phyloP scores from a whole-genome alignment of 257 asterid genomes.

The Solanum acaule region DNA sequence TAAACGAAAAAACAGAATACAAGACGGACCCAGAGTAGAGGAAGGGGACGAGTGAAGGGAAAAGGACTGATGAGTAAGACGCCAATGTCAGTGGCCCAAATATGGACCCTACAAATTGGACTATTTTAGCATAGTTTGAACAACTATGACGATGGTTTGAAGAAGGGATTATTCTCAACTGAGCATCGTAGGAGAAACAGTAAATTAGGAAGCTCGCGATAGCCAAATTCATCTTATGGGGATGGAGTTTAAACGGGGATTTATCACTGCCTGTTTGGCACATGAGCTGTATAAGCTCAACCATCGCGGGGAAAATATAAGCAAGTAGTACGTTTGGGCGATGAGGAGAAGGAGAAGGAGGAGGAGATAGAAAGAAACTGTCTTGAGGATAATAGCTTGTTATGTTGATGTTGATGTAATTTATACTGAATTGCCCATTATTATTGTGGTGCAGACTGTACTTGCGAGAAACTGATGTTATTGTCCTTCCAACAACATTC shows the following conservation, averaged over 20 bases:
- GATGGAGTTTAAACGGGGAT: slow-evolving; percentile 3
- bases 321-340: background rate
- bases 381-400: background rate
- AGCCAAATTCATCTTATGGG: background rate
- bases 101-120: background rate
- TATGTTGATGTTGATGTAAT: background rate
- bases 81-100: background rate
- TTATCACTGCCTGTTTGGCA: background rate
- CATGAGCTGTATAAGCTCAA: slow-evolving; percentile 1
- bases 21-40: background rate
- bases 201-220: background rate
- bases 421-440: background rate
- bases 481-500: too few relatives aligned
- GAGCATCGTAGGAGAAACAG: background rate
- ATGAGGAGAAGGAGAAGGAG: background rate
- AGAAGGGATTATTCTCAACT: background rate
- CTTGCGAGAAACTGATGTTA: too few relatives aligned
- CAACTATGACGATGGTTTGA: background rate
- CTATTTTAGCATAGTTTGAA: background rate
- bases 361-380: background rate
- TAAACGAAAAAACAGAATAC: background rate
- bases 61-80: background rate
- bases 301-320: background rate
- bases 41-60: background rate
- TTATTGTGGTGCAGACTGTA: background rate